Base-by-base conservation (phyloP, 108 stramenopile genomes). In the Skeletonema tropicum region DNA sequence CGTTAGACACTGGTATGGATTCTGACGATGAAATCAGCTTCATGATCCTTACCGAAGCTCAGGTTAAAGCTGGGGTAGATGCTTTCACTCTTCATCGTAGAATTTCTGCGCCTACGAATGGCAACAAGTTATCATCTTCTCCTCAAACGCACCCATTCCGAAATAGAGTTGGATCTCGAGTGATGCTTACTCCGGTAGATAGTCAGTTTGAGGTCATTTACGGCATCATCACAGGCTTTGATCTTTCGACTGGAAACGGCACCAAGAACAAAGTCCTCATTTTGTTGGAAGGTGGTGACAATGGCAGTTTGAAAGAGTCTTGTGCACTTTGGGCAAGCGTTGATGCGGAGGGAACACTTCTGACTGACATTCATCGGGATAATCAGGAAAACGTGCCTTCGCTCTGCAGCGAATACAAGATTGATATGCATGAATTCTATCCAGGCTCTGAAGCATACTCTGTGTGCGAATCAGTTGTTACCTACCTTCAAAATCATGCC, bases 31-130 rank as follows among this genome's bases (percentile, higher is more conserved):
- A 76, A 36, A 60, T 62, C 17, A 75, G 81, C 5, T 68, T 35
- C 23, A 66, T 95, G 62, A 38, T 93, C 30, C 78, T 95, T 57
- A 95, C 94, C 6, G 90, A 95, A 70, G 89, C 85, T 11, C 94
- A 95, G 75, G 92, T 89, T 1, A 46, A 74, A 29, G 94, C 94
- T n/a, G 94, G 94, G 38, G 59, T 89, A 11, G 87, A 89, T 68
- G 92, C 94, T 21, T 90, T 82, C 10, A 73, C 81, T 33, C 67
- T 89, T 30, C 74, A 85, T 60, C 70, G 63, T 25, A 76, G 66
- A 33, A 48, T 77, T 33, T 45, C 38, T 23, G 31, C 21, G n/a
- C 23, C 23, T 23, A 23, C 52, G 23, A 55, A 55, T 55, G 23
- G 19, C 36, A 32, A 32, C 23, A 35, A 9, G 14, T 35, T 21